phyloP scores from a whole-genome alignment of 2,329 filamentous ascomycete genomes.

The Cercospora sp. region DNA sequence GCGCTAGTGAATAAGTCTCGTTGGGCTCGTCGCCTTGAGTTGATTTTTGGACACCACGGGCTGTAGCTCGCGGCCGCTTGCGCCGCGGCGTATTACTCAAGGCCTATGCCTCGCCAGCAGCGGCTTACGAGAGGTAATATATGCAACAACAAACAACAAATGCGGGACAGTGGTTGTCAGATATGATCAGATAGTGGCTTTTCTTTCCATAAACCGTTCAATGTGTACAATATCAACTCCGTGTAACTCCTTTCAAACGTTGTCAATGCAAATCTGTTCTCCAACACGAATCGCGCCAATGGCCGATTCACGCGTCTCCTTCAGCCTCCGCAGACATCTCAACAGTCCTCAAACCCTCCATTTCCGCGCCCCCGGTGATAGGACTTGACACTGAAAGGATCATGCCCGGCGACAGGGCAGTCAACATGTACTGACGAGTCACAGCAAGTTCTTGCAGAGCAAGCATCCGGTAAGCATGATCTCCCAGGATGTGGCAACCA shows the following conservation, averaged over 20 bases:
- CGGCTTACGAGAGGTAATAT: neutral
- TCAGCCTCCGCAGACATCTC: neutral
- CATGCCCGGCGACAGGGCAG: slow-evolving; percentile 6
- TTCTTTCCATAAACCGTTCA: neutral
- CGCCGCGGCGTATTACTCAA: neutral
- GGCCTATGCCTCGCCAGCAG: neutral
- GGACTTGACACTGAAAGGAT: neutral
- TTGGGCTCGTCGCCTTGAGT: neutral
- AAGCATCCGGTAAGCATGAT: neutral
- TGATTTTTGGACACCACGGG: neutral
- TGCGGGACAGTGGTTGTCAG: neutral
- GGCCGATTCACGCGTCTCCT: neutral
- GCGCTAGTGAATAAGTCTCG: neutral
- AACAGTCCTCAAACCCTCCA: neutral
- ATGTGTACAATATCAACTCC: neutral
- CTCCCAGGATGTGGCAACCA: neutral
- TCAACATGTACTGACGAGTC: slow-evolving; percentile 4
- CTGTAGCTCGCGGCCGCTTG: neutral
- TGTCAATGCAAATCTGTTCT: neutral
- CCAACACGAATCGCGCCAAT: neutral
- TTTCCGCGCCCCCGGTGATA: neutral
- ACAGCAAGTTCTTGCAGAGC: neutral
- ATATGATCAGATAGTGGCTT: neutral
- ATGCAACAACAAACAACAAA: neutral
- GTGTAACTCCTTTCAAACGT: neutral